Conservation (phyloP, 2,329 filamentous ascomycete genomes). For the Myriosclerotinia curreyana region DNA sequence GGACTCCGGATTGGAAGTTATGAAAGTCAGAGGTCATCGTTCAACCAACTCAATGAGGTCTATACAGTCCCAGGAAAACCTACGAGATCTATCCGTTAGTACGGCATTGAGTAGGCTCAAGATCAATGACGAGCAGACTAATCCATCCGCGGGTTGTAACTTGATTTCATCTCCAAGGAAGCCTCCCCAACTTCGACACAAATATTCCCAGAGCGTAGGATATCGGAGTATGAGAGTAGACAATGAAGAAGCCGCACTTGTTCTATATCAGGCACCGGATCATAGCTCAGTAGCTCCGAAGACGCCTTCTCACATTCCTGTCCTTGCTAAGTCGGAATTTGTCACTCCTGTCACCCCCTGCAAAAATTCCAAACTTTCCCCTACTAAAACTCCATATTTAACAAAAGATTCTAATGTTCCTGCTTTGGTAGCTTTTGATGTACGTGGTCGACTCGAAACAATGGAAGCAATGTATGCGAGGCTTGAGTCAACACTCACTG, state of each 20-base stretch:
- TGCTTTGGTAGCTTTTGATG: slow-evolving; percentile 69
- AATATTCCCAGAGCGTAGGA: slow-evolving; percentile 29
- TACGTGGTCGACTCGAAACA: slow-evolving; percentile 69
- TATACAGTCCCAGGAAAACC: slow-evolving; percentile 25
- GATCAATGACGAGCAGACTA: slow-evolving; percentile 27
- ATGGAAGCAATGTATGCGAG: slow-evolving; percentile 72
- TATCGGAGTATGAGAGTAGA: slow-evolving; percentile 29
- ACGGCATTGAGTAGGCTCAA: slow-evolving; percentile 40
- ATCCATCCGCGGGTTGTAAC: slow-evolving; percentile 28
- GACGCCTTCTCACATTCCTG: slow-evolving; percentile 40
- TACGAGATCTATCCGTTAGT: slow-evolving; percentile 42
- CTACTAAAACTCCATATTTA: slow-evolving; percentile 54
- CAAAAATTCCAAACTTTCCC: slow-evolving; percentile 43
- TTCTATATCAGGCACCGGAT: slow-evolving; percentile 32
- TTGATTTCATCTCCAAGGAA: slow-evolving; percentile 24
- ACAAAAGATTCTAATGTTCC: slow-evolving; percentile 71
- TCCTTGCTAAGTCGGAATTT: slow-evolving; percentile 35
- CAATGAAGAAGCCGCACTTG: slow-evolving; percentile 31
- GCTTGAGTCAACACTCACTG: slow-evolving; percentile 70
- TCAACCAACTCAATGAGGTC: slow-evolving; percentile 34
- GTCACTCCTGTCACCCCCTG: slow-evolving; percentile 38
- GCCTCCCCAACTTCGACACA: slow-evolving; percentile 26
- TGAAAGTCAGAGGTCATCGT: slow-evolving; percentile 36
- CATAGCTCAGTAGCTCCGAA: slow-evolving; percentile 34
- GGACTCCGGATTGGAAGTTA: slow-evolving; percentile 32